Base-by-base conservation (phyloP, 2,329 filamentous ascomycete genomes). In the Colletotrichum spinosum region DNA sequence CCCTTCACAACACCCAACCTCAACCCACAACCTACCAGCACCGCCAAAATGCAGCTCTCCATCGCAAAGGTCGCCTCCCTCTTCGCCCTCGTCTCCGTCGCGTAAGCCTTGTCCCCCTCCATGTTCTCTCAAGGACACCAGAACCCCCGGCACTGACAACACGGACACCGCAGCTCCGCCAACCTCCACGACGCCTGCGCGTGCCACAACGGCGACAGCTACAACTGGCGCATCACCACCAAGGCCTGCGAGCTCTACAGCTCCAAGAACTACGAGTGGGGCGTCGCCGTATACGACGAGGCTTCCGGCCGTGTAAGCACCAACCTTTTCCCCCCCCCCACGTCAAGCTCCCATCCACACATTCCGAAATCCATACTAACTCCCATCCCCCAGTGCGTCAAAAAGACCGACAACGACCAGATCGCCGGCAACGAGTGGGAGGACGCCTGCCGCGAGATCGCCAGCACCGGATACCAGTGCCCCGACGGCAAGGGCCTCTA, bases 211-310 rank as follows among this genome's bases (percentile, higher is more conserved):
- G 69, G 69, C 55, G 66, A 70, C 45, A 66, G 69, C 64, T 71
- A 69, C 64, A 71, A 70, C 64, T 71, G 69, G 69, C 68, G 69
- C 49, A 70, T 71, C 56, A 69, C 66, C 50, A 39, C n/a, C 51
- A 66, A 69, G 35, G 69, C 69, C 4, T 71, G 69, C 53, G 53
- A 60, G 42, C 48, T 64, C 9, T 70, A 70, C 60, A 53, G 60
- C 15, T 13, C 25, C 46, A 61, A 59, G 55, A 55, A 49, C 49
- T 66, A 66, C 45, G 8, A 63, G 52, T 67, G 63, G 55, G 59
- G 68, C 51, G 57, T 46, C 7, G 69, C 60, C 25, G 46, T 53
- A 33, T 71, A 71, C 55, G 64, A 69, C 41, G 9, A 9, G 5
- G 41, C 56, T 17, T 45, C 68, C 13, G 69, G 69, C 13, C 66